Conservation (phyloP, 169 alveolate species). For the Cryptosporidium xiaoi region DNA sequence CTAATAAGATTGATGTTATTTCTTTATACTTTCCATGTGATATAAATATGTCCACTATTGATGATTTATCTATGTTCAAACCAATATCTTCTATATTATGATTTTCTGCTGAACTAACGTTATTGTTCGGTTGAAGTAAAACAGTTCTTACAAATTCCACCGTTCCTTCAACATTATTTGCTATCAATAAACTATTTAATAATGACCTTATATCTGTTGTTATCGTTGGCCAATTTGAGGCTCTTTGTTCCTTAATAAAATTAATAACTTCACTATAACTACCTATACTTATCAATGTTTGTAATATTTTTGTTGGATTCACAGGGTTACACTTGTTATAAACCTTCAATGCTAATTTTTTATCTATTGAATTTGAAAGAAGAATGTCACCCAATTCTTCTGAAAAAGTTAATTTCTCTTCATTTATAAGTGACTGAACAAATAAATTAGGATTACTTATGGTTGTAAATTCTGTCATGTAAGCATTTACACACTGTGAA, state of each 20-base stretch:
- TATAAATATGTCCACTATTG: constrained; percentile 90
- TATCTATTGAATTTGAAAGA: constrained; percentile 84
- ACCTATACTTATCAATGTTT: constrained; percentile 93
- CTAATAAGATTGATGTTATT: constrained; percentile 96
- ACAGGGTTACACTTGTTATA: constrained; percentile 84
- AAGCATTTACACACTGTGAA: constrained; percentile 87
- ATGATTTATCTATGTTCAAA: constrained; percentile 80
- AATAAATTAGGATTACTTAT: constrained; percentile 65
- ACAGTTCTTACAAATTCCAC: constrained; percentile 77
- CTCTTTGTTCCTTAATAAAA: constrained; percentile 68
- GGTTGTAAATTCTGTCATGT: constrained; percentile 66
- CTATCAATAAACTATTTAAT: constrained; percentile 77
- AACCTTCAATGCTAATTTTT: constrained; percentile 92
- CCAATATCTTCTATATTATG: constrained; percentile 66
- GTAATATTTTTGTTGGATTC: constrained; percentile 91
- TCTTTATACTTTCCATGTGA: constrained; percentile 94
- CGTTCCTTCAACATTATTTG: constrained; percentile 75
- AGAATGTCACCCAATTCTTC: constrained; percentile 97
- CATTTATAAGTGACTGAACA: constrained; percentile 95
- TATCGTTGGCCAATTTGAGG: constrained; percentile 69
- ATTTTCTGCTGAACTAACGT: constrained; percentile 15
- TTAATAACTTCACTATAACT: constrained; percentile 89
- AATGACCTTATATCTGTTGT: constrained; percentile 68
- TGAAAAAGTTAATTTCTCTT: constrained; percentile 96
- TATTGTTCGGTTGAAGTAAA: constrained; percentile 53